These are phyloP conservation scores for Aspergillus carlsbadensis DNA, from an alignment of 495 filamentous ascomycete species.

Conservation along the genomic window DNA sequence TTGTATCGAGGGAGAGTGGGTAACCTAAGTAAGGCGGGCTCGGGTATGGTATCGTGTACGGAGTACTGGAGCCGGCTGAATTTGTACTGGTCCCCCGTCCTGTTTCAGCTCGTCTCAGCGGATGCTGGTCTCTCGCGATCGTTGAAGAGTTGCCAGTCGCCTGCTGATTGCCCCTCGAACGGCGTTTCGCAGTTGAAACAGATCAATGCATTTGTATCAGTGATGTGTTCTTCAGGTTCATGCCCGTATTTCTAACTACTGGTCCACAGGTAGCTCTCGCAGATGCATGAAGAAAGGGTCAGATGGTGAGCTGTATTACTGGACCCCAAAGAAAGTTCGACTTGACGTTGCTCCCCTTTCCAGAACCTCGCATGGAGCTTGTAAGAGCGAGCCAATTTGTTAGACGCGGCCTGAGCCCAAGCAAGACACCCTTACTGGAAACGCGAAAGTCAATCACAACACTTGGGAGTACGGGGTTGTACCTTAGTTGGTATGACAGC, in stretches of 20 bases:
- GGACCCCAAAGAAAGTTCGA: slow-evolving; percentile 7
- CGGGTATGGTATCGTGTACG: background rate
- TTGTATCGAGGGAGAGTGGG: slow-evolving; percentile 11
- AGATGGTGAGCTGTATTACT: slow-evolving; percentile 1
- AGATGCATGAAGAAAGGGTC: background rate
- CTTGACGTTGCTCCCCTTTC: slow-evolving; percentile 7
- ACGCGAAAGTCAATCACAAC: slow-evolving; percentile 19
- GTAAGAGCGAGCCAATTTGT: slow-evolving; percentile 9
- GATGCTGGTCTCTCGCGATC: background rate
- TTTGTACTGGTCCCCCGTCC: slow-evolving; percentile 7
- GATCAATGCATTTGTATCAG: slow-evolving; percentile 1
- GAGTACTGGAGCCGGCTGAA: background rate
- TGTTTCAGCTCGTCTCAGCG: slow-evolving; percentile 26
- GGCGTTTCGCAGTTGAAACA: slow-evolving; percentile 9
- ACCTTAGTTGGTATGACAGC: background rate
- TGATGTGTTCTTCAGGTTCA: background rate
- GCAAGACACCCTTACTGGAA: slow-evolving; percentile 25
- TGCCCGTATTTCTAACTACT: background rate
- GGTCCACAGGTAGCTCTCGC: background rate
- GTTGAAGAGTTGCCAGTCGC: slow-evolving; percentile 8
- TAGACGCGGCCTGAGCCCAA: slow-evolving; percentile 22
- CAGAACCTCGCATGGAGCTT: slow-evolving; percentile 19
- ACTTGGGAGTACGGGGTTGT: slow-evolving; percentile 2
- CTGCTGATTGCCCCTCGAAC: slow-evolving; percentile 11
- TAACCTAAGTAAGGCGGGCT: slow-evolving; percentile 1